Base-by-base conservation (phyloP, 345 rosid genomes). In the Kernera saxatilis region DNA sequence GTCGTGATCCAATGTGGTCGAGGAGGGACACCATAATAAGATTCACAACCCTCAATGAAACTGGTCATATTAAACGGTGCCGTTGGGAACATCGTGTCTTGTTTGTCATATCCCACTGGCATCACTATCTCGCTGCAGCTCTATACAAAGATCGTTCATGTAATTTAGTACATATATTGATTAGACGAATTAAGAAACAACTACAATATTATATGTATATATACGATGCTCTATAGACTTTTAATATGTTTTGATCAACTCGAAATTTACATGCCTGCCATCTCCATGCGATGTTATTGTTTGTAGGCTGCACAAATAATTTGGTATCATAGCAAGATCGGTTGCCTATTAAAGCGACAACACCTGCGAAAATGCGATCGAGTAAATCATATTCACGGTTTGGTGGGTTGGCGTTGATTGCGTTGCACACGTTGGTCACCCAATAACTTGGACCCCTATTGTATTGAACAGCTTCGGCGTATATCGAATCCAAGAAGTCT, bases 1-100 rank as follows among this genome's bases (percentile, higher is more conserved):
- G 92, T 79, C 12, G 91, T 80, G 74, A 82, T 48, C 97, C 94
- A 91, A 46, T 87, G 90, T 67, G 90, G 92, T 49, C 78, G 80
- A 48, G 97, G 91, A 21, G 57, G 45, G 73, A 91, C 83, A 19
- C 92, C 89, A 62, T 79, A 88, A 14, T 17, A 6, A 25, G 70
- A 58, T 40, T 79, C 30, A 80, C 97, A 91, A 2, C 48, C 48
- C 1, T 71, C 64, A 8, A 67, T 77, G 74, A 62, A 83, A 32
- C 30, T 69, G 1, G 32, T 70, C 6, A 91, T 74, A 72, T 80
- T 64, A 62, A 84, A 85, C 25, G 88, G 90, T 0, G 56, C 44
- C 7, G 83, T 71, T 67, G 74, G 87, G 45, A 87, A 88, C 97
- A 91, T 88, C 0, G 86, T 73, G 37, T 77, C 73, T 64, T 71